Base-by-base conservation (phyloP, 352 stramenopile genomes). In the Globisporangium cylindrosporum region DNA sequence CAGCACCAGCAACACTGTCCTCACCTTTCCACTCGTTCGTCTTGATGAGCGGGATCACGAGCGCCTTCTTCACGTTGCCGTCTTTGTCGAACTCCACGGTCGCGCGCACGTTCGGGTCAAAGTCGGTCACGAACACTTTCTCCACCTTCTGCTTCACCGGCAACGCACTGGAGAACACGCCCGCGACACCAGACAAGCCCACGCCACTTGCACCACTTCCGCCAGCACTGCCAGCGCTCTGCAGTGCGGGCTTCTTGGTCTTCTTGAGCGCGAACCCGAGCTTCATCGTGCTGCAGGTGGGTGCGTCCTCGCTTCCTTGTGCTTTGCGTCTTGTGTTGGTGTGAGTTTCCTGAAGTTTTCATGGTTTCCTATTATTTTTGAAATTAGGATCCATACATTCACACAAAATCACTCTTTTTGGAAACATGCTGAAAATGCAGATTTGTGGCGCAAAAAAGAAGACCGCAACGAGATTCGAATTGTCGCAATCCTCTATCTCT, bases 191-290 rank as follows among this genome's bases (percentile, higher is more conserved):
- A 22, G 43, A 46, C 43, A 34, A 15, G 20, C 25, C 36, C 34
- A 14, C 34, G 34, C 34, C 34, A 14, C 34, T 1, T 18, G 25
- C 54, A 9, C 70, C 32, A 60, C 71, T 61, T 46, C 38, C 49
- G 12, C 54, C 63, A 29, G 32, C 25, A 22, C 62, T 20, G 18
- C 41, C 56, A 6, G 65, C 9, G 15, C 49, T 62, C 41, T 66
- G 25, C 53, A 81, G 62, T 62, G 55, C 69, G 57, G 73, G 72
- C 68, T 80, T 79, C 74, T 85, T 89, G 72, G 78, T 68, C 61
- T 89, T 90, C 83, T 91, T 93, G 78, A 93, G 76, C 69, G 80
- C 59, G 71, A 93, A 93, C 46, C 77, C 76, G 63, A 92, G 73
- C 75, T 89, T 86, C 81, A 92, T 91, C 7, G 54, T 54, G 56